phyloP scores from a whole-genome alignment of 2,329 filamentous ascomycete genomes.

The Clarireedia paspali region DNA sequence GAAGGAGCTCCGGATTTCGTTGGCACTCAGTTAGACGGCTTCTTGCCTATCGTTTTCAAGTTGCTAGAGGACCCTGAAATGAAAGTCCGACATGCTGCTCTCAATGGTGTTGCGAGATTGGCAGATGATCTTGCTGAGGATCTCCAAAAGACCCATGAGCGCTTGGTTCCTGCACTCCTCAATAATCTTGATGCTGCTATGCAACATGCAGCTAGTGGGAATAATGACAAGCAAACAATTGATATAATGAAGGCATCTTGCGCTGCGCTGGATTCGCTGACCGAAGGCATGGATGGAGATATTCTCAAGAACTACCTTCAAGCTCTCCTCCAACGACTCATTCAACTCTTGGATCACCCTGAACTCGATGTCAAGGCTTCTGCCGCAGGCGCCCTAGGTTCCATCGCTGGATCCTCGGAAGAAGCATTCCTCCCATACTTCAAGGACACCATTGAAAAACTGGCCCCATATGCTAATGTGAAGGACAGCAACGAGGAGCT shows the following conservation, averaged over 20 bases:
- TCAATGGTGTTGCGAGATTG: slow-evolving; percentile 81
- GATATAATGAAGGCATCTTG: slow-evolving; percentile 86
- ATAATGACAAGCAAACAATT: slow-evolving; percentile 63
- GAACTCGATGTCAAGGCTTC: slow-evolving; percentile 87
- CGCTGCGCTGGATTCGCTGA: slow-evolving; percentile 83
- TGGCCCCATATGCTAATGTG: slow-evolving; percentile 74
- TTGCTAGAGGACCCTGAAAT: slow-evolving; percentile 79
- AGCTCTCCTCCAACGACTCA: slow-evolving; percentile 78
- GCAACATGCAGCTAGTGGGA: slow-evolving; percentile 39
- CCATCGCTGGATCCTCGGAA: slow-evolving; percentile 79
- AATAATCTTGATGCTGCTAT: slow-evolving; percentile 80
- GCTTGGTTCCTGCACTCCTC: slow-evolving; percentile 75
- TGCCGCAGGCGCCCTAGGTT: slow-evolving; percentile 81
- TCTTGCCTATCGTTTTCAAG: slow-evolving; percentile 77
- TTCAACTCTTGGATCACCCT: slow-evolving; percentile 72
- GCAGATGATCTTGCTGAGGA: slow-evolving; percentile 92
- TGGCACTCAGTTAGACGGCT: slow-evolving; percentile 78
- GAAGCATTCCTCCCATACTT: slow-evolving; percentile 87
- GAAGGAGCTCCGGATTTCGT: slow-evolving; percentile 98
- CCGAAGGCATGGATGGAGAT: slow-evolving; percentile 74
- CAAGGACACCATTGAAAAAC: slow-evolving; percentile 79
- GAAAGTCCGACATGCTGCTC: slow-evolving; percentile 76
- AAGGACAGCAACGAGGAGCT: slow-evolving; percentile 88
- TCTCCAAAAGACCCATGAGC: slow-evolving; percentile 75
- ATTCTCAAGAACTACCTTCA: slow-evolving; percentile 76